phyloP scores from a whole-genome alignment of 805 yeast genomes.

The Spencermartinsiella europaea region DNA sequence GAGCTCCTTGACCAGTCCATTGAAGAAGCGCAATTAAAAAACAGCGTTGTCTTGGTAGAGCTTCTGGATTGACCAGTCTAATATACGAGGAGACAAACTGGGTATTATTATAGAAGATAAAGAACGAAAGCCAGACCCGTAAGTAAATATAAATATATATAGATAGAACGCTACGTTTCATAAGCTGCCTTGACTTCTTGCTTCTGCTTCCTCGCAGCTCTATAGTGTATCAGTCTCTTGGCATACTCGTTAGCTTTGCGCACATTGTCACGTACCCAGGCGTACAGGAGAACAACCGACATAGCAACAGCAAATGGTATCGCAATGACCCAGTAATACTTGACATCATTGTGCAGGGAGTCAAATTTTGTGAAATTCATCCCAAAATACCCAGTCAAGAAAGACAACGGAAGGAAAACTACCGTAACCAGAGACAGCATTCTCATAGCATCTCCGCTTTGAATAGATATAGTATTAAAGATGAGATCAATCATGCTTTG shows the following conservation, averaged over 20 bases:
- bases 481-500: conserved; percentile 47
- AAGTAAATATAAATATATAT: background rate
- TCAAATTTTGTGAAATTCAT: conserved; percentile 47
- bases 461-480: conserved; percentile 53
- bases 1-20: conserved; percentile 51
- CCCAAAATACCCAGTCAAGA: conserved; percentile 59
- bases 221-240: background rate
- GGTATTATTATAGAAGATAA: background rate
- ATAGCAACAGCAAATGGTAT: conserved; percentile 33
- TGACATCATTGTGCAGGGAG: conserved; percentile 36
- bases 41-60: conserved; percentile 75
- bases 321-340: conserved; percentile 46
- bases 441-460: conserved; percentile 50
- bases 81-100: too few species aligned
- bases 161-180: background rate
- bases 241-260: conserved; percentile 9
- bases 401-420: conserved; percentile 52
- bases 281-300: conserved; percentile 26
- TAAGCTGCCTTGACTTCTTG: background rate
- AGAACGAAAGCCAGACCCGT: background rate
- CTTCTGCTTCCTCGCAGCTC: background rate
- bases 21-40: conserved; percentile 70
- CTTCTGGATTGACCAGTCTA: conserved; percentile 23
- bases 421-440: conserved; percentile 53
- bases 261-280: conserved; percentile 20